A percentile compares a stretch with the other conserved stretches of the same genome.
These are phyloP conservation scores for Psilocybe mexicana DNA, from an alignment of 1,284 basidiomycete genomes.

Conservation along the genomic window DNA sequence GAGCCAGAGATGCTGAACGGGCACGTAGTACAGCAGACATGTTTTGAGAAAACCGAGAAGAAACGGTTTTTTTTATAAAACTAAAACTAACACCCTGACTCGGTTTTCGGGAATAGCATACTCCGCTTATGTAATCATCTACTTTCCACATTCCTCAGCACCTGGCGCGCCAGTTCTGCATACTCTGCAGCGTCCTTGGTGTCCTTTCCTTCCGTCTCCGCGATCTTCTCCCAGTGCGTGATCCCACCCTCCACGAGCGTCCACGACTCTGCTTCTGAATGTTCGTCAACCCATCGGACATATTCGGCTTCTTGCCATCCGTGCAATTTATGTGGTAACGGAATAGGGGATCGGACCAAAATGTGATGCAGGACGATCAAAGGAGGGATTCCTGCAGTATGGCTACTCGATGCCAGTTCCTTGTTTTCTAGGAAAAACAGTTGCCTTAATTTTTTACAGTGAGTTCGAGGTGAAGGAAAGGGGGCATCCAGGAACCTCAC, in stretches of 20 bases:
- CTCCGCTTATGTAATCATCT: constrained; percentile 12
- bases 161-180: constrained; percentile 60
- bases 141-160: constrained; percentile 39
- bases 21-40: constrained; percentile 21
- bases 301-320: constrained; percentile 94
- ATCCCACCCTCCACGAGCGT: constrained; percentile 72
- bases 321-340: constrained; percentile 83
- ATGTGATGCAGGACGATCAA: constrained; percentile 90
- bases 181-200: constrained; percentile 53
- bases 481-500: constrained; percentile 40
- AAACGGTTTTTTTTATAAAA: neutral
- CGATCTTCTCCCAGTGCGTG: constrained; percentile 70
- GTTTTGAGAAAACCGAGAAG: constrained; percentile 5
- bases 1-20: constrained; percentile 17
- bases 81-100: constrained; percentile 10
- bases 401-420: constrained; percentile 60
- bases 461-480: constrained; percentile 9
- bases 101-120: constrained; percentile 7
- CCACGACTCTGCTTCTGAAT: constrained; percentile 70
- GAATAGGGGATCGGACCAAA: constrained; percentile 84
- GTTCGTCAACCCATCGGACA: constrained; percentile 84
- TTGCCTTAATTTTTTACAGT: constrained; percentile 52
- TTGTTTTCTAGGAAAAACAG: constrained; percentile 84
- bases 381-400: constrained; percentile 75
- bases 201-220: constrained; percentile 51